Evolutionary conservation across 768 basidiomycete species (phyloP), one percentile per base, ranked within the genome.

Genomic region (Mycena leptocephala): DNA sequence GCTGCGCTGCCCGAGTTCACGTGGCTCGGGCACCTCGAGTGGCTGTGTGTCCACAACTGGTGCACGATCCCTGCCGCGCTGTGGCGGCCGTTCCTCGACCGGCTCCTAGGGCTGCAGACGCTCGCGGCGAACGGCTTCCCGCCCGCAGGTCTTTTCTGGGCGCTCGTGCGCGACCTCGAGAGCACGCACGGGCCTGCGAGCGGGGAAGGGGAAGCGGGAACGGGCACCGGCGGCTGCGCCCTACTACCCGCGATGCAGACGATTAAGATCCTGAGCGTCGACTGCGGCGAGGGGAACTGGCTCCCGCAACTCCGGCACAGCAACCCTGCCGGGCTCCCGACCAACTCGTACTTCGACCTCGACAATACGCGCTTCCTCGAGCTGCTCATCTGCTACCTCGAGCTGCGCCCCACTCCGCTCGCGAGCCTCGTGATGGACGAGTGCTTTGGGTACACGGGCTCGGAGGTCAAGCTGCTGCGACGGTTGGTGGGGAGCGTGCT

Each of bases 241-340:
- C 70, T 72, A 10, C 46, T 72, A 11, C 70, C 70, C 32, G 61
- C 33, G 48, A 26, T 72, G 33, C n/a, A 33, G 30, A n/a, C 32
- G 30, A 48, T 72, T 28, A 32, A 63, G 22, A 32, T 72, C 32
- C 53, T 26, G 5, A 16, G 33, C 48, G 46, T 72, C 30, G 14
- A 72, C 62, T 43, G 43, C 33, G 10, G 46, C 16, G 62, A 43
- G 14, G 70, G 70, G 13, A 35, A 26, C 70, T 72, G 61, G n/a
- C n/a, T n/a, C n/a, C n/a, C n/a, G n/a, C n/a, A n/a, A n/a, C n/a
- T n/a, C n/a, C n/a, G n/a, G n/a, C n/a, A n/a, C n/a, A n/a, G n/a
- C n/a, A n/a, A n/a, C n/a, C n/a, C n/a, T n/a, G n/a, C n/a, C n/a
- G n/a, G n/a, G n/a, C n/a, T n/a, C n/a, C n/a, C n/a, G n/a, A n/a